A percentile compares a stretch with the other conserved stretches of the same genome.
phyloP scores from a whole-genome alignment of 805 yeast species.

The Wickerhamomyces kurtzmanii region DNA sequence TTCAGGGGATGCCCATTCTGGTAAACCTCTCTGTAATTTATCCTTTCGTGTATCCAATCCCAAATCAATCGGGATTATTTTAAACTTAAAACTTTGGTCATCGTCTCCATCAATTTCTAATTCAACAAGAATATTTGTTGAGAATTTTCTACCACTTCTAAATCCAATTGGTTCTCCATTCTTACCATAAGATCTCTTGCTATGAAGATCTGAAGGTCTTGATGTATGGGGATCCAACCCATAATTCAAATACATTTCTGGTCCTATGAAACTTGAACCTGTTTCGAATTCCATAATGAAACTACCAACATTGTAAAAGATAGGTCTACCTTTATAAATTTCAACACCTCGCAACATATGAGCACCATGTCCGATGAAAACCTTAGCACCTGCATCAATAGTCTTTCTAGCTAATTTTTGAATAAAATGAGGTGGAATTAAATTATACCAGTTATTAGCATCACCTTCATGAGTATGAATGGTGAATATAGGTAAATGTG shows the following conservation, averaged over 20 bases:
- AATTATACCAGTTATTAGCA: constrained; percentile 21
- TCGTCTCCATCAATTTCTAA: constrained; percentile 13
- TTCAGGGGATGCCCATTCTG: constrained; percentile 13
- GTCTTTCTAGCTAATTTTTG: constrained; percentile 15
- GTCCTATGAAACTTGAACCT: constrained; percentile 15
- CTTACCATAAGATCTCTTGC: constrained; percentile 15
- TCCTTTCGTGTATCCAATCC: constrained; percentile 14
- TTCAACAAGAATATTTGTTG: constrained; percentile 16
- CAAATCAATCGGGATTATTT: constrained; percentile 16
- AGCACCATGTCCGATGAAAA: constrained; percentile 19
- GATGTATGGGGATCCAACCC: constrained; percentile 12
- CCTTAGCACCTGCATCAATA: constrained; percentile 18
- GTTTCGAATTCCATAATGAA: constrained; percentile 19
- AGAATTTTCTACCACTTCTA: constrained; percentile 15
- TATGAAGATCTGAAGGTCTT: constrained; percentile 19
- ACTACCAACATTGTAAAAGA: constrained; percentile 18
- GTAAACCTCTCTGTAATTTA: constrained; percentile 17
- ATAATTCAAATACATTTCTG: constrained; percentile 17
- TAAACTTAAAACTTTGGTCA: constrained; percentile 8
- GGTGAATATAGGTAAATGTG: constrained; percentile 16
- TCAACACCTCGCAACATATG: constrained; percentile 21
- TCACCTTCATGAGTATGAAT: constrained; percentile 20
- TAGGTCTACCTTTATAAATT: constrained; percentile 17
- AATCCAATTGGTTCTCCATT: constrained; percentile 17
- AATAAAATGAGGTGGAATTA: constrained; percentile 17